Conservation (phyloP, 176 grass and related monocot species). For the Musa beccarii region DNA sequence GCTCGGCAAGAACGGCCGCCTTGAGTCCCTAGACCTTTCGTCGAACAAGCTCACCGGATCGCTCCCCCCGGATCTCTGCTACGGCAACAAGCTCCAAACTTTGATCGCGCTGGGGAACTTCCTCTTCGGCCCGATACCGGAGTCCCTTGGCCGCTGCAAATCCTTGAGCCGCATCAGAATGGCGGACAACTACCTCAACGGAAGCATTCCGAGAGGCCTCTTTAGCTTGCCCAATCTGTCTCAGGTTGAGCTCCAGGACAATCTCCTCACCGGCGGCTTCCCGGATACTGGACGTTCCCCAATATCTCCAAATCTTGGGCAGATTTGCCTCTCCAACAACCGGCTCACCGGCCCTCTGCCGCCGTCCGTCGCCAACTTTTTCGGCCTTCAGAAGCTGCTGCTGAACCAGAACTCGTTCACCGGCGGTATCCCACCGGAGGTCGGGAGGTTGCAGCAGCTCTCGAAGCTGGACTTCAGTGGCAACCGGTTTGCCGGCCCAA, state of each 20-base stretch:
- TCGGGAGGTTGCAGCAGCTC: constrained; percentile 21
- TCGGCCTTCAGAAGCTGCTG: constrained; percentile 12
- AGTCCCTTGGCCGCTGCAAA: constrained; percentile 13
- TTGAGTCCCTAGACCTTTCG: constrained; percentile 12
- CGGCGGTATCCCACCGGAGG: constrained; percentile 24
- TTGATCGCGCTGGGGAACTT: constrained; percentile 19
- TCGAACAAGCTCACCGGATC: constrained; percentile 23
- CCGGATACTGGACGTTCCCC: neutral
- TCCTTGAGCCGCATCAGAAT: constrained; percentile 19
- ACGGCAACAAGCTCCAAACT: constrained; percentile 14
- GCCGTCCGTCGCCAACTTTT: constrained; percentile 23
- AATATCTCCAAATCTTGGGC: constrained; percentile 2
- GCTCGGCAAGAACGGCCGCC: constrained; percentile 8
- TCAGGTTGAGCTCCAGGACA: constrained; percentile 22
- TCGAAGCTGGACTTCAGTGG: constrained; percentile 20
- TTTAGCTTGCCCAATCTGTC: constrained; percentile 15
- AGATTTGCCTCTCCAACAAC: constrained; percentile 22
- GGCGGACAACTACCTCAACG: constrained; percentile 15
- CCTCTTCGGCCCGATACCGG: constrained; percentile 15
- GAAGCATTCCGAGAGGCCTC: constrained; percentile 11
- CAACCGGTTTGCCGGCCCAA: constrained; percentile 27
- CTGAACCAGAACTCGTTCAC: constrained; percentile 23
- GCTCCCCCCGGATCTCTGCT: constrained; percentile 13
- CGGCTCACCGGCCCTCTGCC: constrained; percentile 23
- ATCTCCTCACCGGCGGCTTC: constrained; percentile 12